Evolutionary conservation across 257 asterid species (phyloP).

Genomic region (Solanum bulbocastanum): DNA sequence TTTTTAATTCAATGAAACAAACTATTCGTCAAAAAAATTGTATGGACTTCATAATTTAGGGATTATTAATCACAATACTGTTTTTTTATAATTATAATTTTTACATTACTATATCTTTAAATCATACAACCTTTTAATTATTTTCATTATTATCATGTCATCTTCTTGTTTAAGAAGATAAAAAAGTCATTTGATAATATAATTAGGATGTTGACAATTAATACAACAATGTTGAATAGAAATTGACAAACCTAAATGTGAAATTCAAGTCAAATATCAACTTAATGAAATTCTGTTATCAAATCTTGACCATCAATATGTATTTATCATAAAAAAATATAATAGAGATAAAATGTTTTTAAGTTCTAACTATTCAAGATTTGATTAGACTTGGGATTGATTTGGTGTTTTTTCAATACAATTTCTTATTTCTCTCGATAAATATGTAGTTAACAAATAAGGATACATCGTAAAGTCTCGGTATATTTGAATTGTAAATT

Average conservation of each 20-base stretch:
- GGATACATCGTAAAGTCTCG: background rate
- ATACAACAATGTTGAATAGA: background rate
- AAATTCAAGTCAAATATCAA: background rate
- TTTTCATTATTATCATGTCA: background rate
- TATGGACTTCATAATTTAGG: background rate
- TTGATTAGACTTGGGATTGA: background rate
- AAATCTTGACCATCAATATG: background rate
- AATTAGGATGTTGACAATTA: background rate
- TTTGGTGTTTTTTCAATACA: background rate
- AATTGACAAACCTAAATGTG: background rate
- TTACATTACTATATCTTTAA: background rate
- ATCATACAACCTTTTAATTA: accelerated
- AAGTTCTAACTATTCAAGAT: background rate
- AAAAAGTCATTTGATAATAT: background rate
- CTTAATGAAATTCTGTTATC: background rate
- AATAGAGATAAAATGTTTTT: background rate
- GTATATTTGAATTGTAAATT: background rate
- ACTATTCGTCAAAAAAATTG: background rate
- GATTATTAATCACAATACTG: background rate
- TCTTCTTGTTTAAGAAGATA: background rate
- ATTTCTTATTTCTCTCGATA: background rate
- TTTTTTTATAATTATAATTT: accelerated
- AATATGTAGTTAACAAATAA: background rate
- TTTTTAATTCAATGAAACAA: background rate
- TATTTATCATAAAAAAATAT: too few relatives aligned